Conservation (phyloP, 2,329 filamentous ascomycete species). For the Ophiostoma populinum region DNA sequence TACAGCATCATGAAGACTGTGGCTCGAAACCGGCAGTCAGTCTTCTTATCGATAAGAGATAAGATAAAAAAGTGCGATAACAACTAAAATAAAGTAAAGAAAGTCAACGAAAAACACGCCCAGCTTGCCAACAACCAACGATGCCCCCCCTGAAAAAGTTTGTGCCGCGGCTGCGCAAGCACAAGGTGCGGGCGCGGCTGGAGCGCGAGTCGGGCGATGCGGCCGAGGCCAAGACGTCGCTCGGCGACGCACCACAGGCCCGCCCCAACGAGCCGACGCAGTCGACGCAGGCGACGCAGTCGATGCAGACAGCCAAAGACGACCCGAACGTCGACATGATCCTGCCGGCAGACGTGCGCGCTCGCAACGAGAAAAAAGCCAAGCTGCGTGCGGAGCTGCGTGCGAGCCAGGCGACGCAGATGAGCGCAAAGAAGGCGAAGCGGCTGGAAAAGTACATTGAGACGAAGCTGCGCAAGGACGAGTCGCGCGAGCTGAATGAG, state of each 20-base stretch:
- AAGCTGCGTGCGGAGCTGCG: conserved; percentile 35
- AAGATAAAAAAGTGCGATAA: not conserved
- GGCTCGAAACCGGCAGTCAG: not conserved
- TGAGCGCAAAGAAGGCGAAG: conserved; percentile 49
- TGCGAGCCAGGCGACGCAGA: conserved; percentile 22
- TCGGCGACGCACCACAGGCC: not conserved
- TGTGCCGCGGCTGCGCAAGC: conserved; percentile 48
- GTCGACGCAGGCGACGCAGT: no score
- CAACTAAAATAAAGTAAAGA: not conserved
- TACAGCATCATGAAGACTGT: no score
- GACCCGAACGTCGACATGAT: conserved; percentile 40
- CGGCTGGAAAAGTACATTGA: conserved; percentile 57
- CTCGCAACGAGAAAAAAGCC: conserved; percentile 36
- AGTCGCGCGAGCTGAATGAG: conserved; percentile 67
- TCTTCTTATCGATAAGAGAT: not conserved
- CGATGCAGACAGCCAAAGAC: not conserved
- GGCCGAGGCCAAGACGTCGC: conserved; percentile 15
- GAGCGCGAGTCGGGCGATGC: conserved; percentile 19
- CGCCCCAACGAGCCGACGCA: no score
- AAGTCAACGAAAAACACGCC: not conserved
- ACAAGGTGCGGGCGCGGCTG: conserved; percentile 49
- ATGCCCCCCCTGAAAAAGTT: conserved; percentile 23
- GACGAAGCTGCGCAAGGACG: conserved; percentile 85
- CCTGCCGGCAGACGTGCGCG: conserved; percentile 27
- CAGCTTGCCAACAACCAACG: conserved; percentile 2